Conservation (phyloP, 2,329 filamentous ascomycete species). For the Colletotrichum scovillei region DNA sequence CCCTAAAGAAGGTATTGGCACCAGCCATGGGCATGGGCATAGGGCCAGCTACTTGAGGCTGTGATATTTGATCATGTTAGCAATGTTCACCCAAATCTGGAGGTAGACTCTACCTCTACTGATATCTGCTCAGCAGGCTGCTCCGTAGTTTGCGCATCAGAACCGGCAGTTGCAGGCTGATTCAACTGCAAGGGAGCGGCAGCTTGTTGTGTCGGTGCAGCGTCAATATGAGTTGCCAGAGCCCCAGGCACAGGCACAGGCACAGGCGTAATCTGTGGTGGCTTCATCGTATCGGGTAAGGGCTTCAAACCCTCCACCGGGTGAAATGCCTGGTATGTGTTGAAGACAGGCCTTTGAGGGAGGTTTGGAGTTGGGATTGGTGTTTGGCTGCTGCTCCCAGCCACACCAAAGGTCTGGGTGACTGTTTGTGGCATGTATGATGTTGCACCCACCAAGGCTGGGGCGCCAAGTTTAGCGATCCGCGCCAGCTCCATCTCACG, state of each 20-base stretch:
- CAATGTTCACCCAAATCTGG: neutral
- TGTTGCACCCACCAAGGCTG: neutral
- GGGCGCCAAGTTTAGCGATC: neutral
- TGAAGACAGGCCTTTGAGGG: neutral
- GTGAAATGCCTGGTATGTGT: neutral
- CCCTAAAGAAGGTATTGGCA: conserved; percentile 51
- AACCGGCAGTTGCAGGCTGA: neutral
- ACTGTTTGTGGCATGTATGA: neutral
- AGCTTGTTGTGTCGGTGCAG: neutral
- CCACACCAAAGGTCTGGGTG: neutral
- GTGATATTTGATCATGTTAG: conserved; percentile 1
- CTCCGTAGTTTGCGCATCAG: neutral
- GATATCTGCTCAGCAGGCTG: neutral
- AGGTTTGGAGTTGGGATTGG: neutral
- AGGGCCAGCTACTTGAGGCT: conserved; percentile 8
- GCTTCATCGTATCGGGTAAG: neutral
- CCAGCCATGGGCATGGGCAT: conserved; percentile 47
- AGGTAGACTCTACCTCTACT: conserved; percentile 1
- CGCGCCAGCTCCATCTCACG: conserved; percentile 37
- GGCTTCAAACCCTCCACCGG: neutral
- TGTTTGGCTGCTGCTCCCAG: neutral
- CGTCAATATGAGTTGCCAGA: neutral
- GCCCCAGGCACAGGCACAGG: neutral
- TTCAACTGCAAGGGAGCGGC: neutral
- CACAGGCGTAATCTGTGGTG: neutral